Percentiles rank a stretch among this genome's conserved stretches.
Evolutionary conservation across 306 rosid species (phyloP).

Genomic region (Malus fusca): DNA sequence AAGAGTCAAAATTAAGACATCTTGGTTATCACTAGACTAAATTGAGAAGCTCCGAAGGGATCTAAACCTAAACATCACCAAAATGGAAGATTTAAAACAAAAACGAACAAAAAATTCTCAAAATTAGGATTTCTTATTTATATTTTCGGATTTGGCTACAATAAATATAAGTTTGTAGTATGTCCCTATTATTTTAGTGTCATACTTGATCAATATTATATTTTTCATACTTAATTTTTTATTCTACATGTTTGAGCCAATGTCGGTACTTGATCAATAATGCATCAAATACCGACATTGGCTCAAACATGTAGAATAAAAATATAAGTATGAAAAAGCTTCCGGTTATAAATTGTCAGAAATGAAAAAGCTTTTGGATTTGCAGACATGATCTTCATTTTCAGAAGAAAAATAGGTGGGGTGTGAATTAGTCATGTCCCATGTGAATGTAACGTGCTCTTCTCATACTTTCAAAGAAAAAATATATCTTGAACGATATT

Average conservation of each 20-base stretch:
- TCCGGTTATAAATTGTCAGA: background rate
- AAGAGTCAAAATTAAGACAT: too few species aligned
- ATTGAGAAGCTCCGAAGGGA: too few species aligned
- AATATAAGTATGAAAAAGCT: too few species aligned
- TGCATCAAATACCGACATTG: too few species aligned
- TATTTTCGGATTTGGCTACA: background rate
- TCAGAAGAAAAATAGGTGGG: background rate
- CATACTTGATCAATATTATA: background rate
- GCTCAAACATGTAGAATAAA: too few species aligned
- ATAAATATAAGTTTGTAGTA: too few species aligned
- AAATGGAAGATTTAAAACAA: too few species aligned
- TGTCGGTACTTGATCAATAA: background rate
- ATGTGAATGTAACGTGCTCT: background rate
- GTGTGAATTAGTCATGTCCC: slow-evolving; percentile 7
- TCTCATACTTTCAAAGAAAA: background rate
- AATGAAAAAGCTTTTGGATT: background rate
- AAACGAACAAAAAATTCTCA: too few species aligned
- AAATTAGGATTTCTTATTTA: background rate
- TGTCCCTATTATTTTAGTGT: background rate
- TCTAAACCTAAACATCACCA: too few species aligned
- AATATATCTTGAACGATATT: background rate
- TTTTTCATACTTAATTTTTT: too few species aligned
- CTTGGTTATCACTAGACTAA: too few species aligned
- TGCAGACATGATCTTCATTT: slow-evolving; percentile 1
- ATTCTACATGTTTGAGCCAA: background rate